A percentile compares a stretch with the other conserved stretches of the same genome.
These are phyloP conservation scores for Auricularia cornea DNA, from an alignment of 768 basidiomycete genomes.

Conservation along the genomic window DNA sequence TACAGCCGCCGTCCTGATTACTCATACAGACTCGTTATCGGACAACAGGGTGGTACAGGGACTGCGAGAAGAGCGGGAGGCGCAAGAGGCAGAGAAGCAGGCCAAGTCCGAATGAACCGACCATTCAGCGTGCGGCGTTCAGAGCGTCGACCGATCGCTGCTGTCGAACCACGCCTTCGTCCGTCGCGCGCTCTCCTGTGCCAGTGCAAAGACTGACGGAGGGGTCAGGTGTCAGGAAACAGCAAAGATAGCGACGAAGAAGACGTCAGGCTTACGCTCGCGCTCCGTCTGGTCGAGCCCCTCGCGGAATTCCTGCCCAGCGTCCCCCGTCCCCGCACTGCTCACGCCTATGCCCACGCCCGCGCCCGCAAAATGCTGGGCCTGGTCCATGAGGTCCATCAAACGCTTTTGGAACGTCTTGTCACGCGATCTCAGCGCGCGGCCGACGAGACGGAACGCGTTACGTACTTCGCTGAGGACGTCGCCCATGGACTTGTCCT, in stretches of 20 bases:
- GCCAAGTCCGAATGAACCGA: conserved; percentile 20
- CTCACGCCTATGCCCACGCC: conserved; percentile 45
- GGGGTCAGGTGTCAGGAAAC: neutral
- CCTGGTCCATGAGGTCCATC: conserved; percentile 76
- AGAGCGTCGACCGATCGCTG: conserved; percentile 41
- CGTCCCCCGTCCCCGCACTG: conserved; percentile 43
- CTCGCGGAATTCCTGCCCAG: conserved; percentile 73
- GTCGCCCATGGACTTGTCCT: conserved; percentile 62
- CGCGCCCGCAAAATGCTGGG: conserved; percentile 75
- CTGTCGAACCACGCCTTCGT: conserved; percentile 84
- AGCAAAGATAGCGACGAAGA: conserved; percentile 1
- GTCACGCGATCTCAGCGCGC: neutral
- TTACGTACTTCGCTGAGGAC: conserved; percentile 55
- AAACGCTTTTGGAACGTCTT: conserved; percentile 74
- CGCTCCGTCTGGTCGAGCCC: conserved; percentile 90
- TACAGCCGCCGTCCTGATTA: neutral
- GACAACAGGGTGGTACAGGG: conserved; percentile 57
- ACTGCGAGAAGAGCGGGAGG: conserved; percentile 32
- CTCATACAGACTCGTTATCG: neutral
- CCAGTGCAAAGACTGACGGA: conserved; percentile 70
- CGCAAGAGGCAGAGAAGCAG: conserved; percentile 14
- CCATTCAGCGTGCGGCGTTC: conserved; percentile 13
- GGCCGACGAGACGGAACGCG: conserved; percentile 7
- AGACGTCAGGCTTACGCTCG: conserved; percentile 79
- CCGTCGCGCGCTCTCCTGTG: conserved; percentile 70